Percentiles rank a stretch among this genome's conserved stretches.
Conservation (phyloP, 805 yeast genomes). For the Maudiozyma barnettii region DNA sequence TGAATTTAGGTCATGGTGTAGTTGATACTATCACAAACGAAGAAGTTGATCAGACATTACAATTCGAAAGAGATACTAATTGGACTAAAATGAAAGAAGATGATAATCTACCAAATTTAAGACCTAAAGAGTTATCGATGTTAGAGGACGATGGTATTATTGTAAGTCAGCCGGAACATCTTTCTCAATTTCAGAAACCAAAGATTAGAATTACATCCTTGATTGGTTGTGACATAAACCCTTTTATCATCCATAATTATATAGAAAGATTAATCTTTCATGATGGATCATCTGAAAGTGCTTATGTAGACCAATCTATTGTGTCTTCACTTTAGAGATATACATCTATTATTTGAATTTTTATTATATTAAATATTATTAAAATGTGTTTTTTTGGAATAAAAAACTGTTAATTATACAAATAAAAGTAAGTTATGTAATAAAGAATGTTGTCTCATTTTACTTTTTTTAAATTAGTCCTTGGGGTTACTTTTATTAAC, state of each 20-base stretch:
- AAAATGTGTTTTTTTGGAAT: neutral
- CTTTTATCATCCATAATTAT: conserved; percentile 34
- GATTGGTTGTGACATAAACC: conserved; percentile 34
- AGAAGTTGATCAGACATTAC: conserved; percentile 7
- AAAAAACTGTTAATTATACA: neutral
- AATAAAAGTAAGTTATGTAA: neutral
- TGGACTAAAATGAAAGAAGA: conserved; percentile 24
- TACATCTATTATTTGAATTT: neutral
- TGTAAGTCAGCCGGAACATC: neutral
- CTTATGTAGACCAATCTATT: neutral
- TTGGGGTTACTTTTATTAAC: conserved; percentile 8
- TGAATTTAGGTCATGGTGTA: conserved; percentile 20
- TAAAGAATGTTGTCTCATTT: neutral
- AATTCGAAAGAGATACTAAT: conserved; percentile 24
- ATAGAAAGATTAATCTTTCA: conserved; percentile 16
- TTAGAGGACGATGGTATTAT: neutral
- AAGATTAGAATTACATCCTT: conserved; percentile 28
- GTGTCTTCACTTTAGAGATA: neutral
- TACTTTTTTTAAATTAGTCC: conserved; percentile 1
- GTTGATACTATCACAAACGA: neutral
- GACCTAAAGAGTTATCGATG: neutral
- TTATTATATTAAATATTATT: neutral
- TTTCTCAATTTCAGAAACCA: conserved; percentile 7
- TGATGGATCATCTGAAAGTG: neutral
- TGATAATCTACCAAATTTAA: conserved; percentile 12